Base-by-base conservation (phyloP, 495 filamentous ascomycete genomes). In the Delitschia confertaspora region DNA sequence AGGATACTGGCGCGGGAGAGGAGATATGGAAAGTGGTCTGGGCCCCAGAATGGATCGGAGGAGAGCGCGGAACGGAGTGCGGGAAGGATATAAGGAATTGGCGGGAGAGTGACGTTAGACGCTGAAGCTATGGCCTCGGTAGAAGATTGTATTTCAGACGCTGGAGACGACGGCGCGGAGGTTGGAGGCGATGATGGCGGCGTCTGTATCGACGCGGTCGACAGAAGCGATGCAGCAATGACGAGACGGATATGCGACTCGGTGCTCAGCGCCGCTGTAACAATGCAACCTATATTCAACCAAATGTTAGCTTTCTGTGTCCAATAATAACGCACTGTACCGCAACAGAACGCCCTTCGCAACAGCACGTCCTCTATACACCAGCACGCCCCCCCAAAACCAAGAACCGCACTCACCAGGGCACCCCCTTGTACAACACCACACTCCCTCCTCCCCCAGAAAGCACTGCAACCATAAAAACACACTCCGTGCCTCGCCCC, bases 391-490 rank as follows among this genome's bases (percentile, higher is more conserved):
- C 20, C 5, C 19, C n/a, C 35, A 38, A 22, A 19, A 11, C 19
- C 4, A 4, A 1, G 35, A 3, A 23, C 17, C n/a, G 24, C 26
- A 43, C 42, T 5, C 45, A 56, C 52, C 65, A 16, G 75, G 74
- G 58, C 76, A 80, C 11, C 74, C 72, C 33, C 66, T 57, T 0
- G 71, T 72, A 48, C 68, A 56, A 49, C 73, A 75, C 72, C 74
- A 80, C 45, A 78, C 70, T 43, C 70, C 68, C 45, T 76, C 74
- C 42, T 75, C 72, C 19, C 51, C 67, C 6, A 78, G 55, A 38
- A 78, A 74, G 61, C 72, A 77, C 49, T 76, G 69, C 33, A 80
- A 62, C 73, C 74, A 80, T 40, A 75, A 59, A 59, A 72, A 79
- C 4, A 75, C 73, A 40, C 71, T 70, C 20, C 75, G 70, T 9